Conservation (phyloP, 805 yeast genomes). For the Candida sakaeoensis region DNA sequence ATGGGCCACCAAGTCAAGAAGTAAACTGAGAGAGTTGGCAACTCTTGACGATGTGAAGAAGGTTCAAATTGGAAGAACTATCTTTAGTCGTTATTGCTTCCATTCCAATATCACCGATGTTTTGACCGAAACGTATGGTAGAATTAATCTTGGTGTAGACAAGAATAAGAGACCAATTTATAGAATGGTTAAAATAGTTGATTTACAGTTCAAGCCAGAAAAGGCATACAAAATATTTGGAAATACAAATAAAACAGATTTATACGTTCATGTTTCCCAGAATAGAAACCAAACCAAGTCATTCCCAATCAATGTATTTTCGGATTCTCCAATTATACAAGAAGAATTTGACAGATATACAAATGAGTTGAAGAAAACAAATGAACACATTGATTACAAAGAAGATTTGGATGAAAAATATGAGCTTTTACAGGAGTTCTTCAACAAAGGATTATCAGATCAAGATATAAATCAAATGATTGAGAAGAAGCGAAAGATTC, state of each 20-base stretch:
- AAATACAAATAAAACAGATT: slow-evolving; percentile 37
- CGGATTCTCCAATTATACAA: slow-evolving; percentile 68
- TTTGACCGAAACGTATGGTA: slow-evolving; percentile 72
- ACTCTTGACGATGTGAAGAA: slow-evolving; percentile 64
- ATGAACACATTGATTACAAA: slow-evolving; percentile 54
- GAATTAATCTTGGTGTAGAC: slow-evolving; percentile 76
- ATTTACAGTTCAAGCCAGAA: slow-evolving; percentile 44
- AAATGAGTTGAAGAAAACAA: slow-evolving; percentile 56
- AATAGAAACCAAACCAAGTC: slow-evolving; percentile 69
- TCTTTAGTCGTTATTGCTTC: slow-evolving; percentile 70
- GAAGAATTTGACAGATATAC: slow-evolving; percentile 74
- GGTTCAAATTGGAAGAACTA: slow-evolving; percentile 72
- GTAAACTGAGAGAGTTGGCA: slow-evolving; percentile 38
- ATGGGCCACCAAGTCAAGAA: slow-evolving; percentile 25
- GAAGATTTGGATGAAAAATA: slow-evolving; percentile 64
- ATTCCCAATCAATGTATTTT: slow-evolving; percentile 74
- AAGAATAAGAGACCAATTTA: slow-evolving; percentile 62
- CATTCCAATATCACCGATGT: slow-evolving; percentile 75
- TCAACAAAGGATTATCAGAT: slow-evolving; percentile 63
- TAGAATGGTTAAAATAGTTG: slow-evolving; percentile 79
- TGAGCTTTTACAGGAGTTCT: slow-evolving; percentile 58
- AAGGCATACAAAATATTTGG: slow-evolving; percentile 41
- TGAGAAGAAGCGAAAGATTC: slow-evolving; percentile 59
- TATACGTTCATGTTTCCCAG: slow-evolving; percentile 71
- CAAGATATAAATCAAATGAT: slow-evolving; percentile 77